Evolutionary conservation across 208 protist species (phyloP).

Genomic region (Naegleria gruberi): DNA sequence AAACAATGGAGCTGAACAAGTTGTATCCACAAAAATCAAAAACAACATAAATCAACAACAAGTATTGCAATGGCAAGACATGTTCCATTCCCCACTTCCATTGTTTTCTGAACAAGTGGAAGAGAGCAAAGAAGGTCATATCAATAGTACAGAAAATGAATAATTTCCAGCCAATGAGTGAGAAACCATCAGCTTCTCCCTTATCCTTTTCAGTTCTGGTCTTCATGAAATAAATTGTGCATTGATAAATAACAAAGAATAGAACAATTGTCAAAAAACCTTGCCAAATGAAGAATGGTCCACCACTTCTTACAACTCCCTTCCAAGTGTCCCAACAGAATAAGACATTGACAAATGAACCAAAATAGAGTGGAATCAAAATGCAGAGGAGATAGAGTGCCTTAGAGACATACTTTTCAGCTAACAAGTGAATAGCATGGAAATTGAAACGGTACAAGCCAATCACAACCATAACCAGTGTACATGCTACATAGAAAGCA

Average conservation of each 20-base stretch:
- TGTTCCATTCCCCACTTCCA: background rate
- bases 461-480: background rate
- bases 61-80: background rate
- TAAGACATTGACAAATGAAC: background rate
- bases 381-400: background rate
- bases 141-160: background rate
- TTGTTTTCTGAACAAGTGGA: background rate
- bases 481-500: background rate
- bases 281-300: background rate
- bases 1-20: background rate
- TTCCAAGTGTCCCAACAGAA: background rate
- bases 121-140: background rate
- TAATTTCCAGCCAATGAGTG: background rate
- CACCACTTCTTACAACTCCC: background rate
- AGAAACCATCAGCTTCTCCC: background rate
- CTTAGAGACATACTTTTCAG: background rate
- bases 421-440: background rate
- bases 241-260: background rate
- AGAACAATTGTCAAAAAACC: background rate
- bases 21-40: background rate
- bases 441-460: background rate
- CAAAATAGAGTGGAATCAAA: constrained; percentile 15
- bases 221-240: background rate
- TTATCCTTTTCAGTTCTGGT: background rate
- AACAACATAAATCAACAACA: background rate